These are phyloP conservation scores for Neurospora intermedia DNA, from an alignment of 495 filamentous ascomycete genomes.

Conservation along the genomic window DNA sequence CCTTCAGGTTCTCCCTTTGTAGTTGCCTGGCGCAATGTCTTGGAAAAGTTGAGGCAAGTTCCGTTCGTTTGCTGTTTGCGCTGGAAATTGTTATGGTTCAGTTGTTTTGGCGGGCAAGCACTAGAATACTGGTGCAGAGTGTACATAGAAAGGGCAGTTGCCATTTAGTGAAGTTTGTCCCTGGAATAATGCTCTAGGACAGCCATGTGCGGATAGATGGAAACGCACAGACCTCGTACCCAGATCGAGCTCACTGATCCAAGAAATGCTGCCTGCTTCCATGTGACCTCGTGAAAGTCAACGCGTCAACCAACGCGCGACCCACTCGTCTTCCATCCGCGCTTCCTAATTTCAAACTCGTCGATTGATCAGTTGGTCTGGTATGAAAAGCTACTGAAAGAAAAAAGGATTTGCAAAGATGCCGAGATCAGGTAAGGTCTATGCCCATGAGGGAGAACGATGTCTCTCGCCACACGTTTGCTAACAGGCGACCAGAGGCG, in stretches of 20 bases:
- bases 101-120: not conserved
- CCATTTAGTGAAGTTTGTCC: not conserved
- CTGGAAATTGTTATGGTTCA: not conserved
- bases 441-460: not conserved
- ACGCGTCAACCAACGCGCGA: not conserved
- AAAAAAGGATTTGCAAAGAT: not conserved
- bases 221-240: not conserved
- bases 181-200: not conserved
- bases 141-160: not conserved
- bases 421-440: slow-evolving; percentile 15
- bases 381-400: not conserved
- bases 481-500: slow-evolving; percentile 37
- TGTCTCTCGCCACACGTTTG: not conserved
- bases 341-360: not conserved
- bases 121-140: too few relatives aligned
- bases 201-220: not conserved
- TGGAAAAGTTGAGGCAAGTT: not conserved
- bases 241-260: not conserved
- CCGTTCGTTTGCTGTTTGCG: not conserved
- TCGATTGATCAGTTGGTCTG: too few relatives aligned
- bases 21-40: not conserved
- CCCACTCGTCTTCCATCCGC: not conserved
- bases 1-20: not conserved
- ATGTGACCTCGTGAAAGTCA: not conserved
- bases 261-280: not conserved